Evolutionary conservation across 2,329 filamentous ascomycete genomes (phyloP).

Genomic region (Fusarium pininemorale): DNA sequence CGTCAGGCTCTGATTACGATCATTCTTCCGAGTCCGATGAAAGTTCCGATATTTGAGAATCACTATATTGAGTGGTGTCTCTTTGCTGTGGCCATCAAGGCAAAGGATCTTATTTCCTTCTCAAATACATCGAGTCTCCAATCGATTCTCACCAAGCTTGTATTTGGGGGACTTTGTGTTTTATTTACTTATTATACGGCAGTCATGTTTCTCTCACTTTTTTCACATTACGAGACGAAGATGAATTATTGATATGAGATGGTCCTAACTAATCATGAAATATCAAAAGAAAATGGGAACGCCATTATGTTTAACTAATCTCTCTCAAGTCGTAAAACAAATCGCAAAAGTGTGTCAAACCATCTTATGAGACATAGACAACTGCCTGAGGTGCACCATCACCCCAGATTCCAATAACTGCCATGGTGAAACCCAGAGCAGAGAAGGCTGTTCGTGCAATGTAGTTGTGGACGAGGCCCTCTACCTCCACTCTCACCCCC

Average conservation of each 20-base stretch:
- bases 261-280: constrained; percentile 6
- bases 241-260: constrained; percentile 32
- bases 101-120: neutral
- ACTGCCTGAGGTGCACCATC: constrained; percentile 59
- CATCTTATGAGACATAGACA: constrained; percentile 46
- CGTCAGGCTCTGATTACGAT: neutral
- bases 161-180: neutral
- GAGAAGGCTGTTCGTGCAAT: constrained; percentile 63
- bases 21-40: neutral
- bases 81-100: neutral
- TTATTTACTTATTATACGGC: neutral
- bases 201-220: neutral
- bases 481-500: constrained; percentile 66
- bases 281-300: constrained; percentile 15
- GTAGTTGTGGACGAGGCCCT: constrained; percentile 64
- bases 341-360: neutral
- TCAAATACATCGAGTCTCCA: neutral
- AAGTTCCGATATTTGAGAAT: neutral
- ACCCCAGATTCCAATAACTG: constrained; percentile 73
- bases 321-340: constrained; percentile 20
- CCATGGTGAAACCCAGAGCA: constrained; percentile 67
- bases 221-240: neutral
- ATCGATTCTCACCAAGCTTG: neutral
- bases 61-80: neutral
- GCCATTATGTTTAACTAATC: constrained; percentile 31